Percentiles rank a stretch among this genome's conserved stretches.
These are phyloP conservation scores for Trichosporon asahii DNA, from an alignment of 1,284 basidiomycete species.

Conservation along the genomic window DNA sequence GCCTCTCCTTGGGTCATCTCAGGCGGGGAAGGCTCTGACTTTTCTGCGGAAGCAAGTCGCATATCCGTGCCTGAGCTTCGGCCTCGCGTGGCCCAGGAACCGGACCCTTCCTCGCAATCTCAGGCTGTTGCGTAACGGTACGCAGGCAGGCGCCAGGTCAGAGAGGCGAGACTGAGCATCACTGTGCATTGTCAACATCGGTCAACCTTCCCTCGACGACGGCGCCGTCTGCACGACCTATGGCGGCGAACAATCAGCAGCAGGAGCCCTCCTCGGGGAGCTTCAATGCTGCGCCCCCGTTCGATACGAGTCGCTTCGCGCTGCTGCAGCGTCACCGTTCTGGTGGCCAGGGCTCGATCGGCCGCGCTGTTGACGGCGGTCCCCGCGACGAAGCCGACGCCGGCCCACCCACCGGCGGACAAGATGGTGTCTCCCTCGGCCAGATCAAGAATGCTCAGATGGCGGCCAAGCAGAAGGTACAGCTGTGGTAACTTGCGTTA, in stretches of 20 bases:
- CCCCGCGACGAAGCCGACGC: conserved; percentile 17
- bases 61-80: neutral
- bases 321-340: conserved; percentile 1
- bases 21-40: conserved; percentile 8
- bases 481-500: neutral
- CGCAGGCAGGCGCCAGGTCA: neutral
- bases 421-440: conserved; percentile 38
- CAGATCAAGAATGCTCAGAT: conserved; percentile 28
- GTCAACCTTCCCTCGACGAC: neutral
- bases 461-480: conserved; percentile 5
- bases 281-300: conserved; percentile 5
- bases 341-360: conserved; percentile 2
- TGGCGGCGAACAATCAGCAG: conserved; percentile 7
- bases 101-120: neutral
- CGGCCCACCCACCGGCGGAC: conserved; percentile 9
- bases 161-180: neutral
- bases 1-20: neutral
- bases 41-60: conserved; percentile 16
- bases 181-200: conserved; percentile 3
- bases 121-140: neutral
- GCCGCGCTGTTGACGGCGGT: conserved; percentile 20
- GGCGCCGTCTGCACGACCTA: neutral
- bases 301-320: conserved; percentile 3
- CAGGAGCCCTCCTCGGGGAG: neutral
- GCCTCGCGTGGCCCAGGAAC: conserved; percentile 1